These are phyloP conservation scores for Solanum chiquidenum DNA, from an alignment of 257 asterid species.

Conservation along the genomic window DNA sequence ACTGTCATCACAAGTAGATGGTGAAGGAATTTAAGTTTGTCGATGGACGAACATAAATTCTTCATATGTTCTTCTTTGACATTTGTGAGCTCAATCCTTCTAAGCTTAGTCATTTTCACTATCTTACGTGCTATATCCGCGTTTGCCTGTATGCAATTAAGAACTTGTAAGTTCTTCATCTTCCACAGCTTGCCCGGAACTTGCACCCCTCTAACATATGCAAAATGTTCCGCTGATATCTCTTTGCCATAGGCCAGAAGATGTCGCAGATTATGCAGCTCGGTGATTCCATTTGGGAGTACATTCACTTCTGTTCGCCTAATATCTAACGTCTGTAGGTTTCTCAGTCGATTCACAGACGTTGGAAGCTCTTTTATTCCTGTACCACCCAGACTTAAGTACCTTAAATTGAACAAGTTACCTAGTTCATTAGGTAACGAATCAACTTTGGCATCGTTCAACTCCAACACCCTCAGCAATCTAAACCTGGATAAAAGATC, in stretches of 20 bases:
- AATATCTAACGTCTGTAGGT: constrained; percentile 15
- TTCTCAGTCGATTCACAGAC: constrained; percentile 5
- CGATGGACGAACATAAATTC: constrained; percentile 14
- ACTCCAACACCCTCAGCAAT: constrained; percentile 19
- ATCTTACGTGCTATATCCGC: constrained; percentile 9
- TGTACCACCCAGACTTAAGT: constrained; percentile 27
- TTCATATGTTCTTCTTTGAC: constrained; percentile 14
- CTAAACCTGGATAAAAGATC: background rate
- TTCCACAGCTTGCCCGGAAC: constrained; percentile 8
- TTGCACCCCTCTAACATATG: constrained; percentile 10
- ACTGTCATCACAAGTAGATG: constrained; percentile 15
- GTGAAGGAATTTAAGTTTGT: constrained; percentile 12
- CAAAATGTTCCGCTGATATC: background rate
- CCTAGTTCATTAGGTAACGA: constrained; percentile 16
- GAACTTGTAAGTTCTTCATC: constrained; percentile 20
- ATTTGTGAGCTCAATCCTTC: constrained; percentile 25
- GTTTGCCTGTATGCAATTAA: constrained; percentile 1
- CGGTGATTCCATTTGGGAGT: constrained; percentile 17
- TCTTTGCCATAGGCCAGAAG: constrained; percentile 18
- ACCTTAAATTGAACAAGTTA: constrained; percentile 22
- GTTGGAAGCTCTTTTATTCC: constrained; percentile 25
- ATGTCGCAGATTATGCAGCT: constrained; percentile 25
- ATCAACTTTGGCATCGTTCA: constrained; percentile 14
- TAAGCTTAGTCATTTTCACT: constrained; percentile 14
- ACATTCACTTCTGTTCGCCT: background rate